A percentile compares a stretch with the other conserved stretches of the same genome.
phyloP scores from a whole-genome alignment of 108 stramenopile genomes.

The Fragilaria radians region DNA sequence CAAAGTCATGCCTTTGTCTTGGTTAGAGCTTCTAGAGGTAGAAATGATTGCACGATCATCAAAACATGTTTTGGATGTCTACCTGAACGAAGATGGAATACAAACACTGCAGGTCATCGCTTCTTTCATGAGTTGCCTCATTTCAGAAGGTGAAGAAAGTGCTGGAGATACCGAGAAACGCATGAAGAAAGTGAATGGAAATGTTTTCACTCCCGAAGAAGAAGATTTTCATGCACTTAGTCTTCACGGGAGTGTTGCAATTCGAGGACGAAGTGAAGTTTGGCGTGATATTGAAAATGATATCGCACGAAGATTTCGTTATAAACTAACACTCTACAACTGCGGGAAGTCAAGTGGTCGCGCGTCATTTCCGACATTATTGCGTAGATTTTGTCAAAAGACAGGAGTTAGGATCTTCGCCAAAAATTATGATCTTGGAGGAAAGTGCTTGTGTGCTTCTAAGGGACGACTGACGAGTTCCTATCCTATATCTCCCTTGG shows the following conservation, averaged over 20 bases:
- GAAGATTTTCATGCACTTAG: constrained; percentile 49
- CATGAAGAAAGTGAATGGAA: constrained; percentile 22
- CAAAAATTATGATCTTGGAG: constrained; percentile 59
- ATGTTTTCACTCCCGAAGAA: constrained; percentile 27
- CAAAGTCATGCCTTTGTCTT: constrained; percentile 76
- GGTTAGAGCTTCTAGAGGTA: constrained; percentile 91
- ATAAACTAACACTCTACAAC: constrained; percentile 65
- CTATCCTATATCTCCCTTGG: constrained; percentile 74
- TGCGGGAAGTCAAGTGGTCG: constrained; percentile 18
- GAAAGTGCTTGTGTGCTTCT: constrained; percentile 53
- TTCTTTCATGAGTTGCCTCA: constrained; percentile 81
- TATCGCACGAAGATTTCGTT: constrained; percentile 65
- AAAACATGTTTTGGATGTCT: constrained; percentile 81
- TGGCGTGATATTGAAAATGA: constrained; percentile 79
- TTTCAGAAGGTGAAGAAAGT: constrained; percentile 74
- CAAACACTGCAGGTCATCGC: constrained; percentile 75
- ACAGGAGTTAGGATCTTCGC: constrained; percentile 81
- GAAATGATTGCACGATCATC: constrained; percentile 95
- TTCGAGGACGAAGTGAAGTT: constrained; percentile 43
- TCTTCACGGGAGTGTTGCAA: constrained; percentile 21
- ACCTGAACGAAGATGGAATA: constrained; percentile 52
- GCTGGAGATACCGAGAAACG: constrained; percentile 71
- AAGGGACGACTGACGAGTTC: constrained; percentile 35
- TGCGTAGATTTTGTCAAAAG: constrained; percentile 87
- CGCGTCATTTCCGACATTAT: constrained; percentile 49